A percentile compares a stretch with the other conserved stretches of the same genome.
Evolutionary conservation across 1,284 basidiomycete species (phyloP).

Genomic region (Naganishia sp.): DNA sequence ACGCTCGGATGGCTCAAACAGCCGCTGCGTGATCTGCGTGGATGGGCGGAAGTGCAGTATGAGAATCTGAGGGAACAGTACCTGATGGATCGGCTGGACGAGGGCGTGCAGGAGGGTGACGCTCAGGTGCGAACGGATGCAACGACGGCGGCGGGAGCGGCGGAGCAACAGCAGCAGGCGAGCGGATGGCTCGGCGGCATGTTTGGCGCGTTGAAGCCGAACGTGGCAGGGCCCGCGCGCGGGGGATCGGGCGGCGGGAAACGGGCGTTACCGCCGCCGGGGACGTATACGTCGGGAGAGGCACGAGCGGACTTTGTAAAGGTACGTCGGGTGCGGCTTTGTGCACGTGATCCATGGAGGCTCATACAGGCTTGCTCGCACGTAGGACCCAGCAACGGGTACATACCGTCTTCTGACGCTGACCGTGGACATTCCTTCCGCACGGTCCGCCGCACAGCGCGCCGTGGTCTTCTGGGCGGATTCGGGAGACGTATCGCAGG

Average conservation of each 20-base stretch:
- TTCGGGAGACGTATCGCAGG: constrained; percentile 44
- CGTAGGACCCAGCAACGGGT: constrained; percentile 36
- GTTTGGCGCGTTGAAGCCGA: constrained; percentile 30
- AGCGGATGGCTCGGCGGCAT: constrained; percentile 25
- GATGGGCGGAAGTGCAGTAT: constrained; percentile 1
- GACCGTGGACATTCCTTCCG: constrained; percentile 49
- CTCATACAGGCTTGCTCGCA: too few relatives aligned
- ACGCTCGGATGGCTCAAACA: constrained; percentile 39
- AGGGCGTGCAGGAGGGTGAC: neutral
- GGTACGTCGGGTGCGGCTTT: constrained; percentile 35
- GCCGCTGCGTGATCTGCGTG: constrained; percentile 17
- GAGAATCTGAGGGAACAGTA: constrained; percentile 25
- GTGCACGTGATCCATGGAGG: neutral
- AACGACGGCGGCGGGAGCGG: neutral
- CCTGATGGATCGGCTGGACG: constrained; percentile 23
- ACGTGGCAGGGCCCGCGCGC: neutral
- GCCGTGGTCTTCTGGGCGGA: constrained; percentile 48
- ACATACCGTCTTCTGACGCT: constrained; percentile 49
- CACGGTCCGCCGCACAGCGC: constrained; percentile 39
- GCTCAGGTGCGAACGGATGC: neutral
- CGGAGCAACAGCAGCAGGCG: constrained; percentile 13
- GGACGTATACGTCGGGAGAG: constrained; percentile 53
- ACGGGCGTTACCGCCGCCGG: constrained; percentile 44
- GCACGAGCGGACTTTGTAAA: constrained; percentile 53
- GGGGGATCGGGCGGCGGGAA: constrained; percentile 11